Conservation (phyloP, 2,329 filamentous ascomycete genomes). For the Tolypocladium nubicola region DNA sequence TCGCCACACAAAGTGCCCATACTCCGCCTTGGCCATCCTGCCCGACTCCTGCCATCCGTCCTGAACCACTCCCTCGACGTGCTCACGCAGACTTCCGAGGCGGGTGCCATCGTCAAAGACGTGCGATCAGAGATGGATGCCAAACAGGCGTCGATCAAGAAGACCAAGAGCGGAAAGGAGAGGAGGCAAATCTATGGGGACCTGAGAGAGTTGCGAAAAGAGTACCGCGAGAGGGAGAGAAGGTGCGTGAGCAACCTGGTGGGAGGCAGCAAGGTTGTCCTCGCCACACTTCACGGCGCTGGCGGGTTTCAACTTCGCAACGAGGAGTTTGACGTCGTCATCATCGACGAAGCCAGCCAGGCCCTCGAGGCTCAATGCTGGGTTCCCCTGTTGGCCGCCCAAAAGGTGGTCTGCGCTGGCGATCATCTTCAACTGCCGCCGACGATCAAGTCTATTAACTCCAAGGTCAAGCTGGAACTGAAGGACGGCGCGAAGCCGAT, state of each 20-base stretch:
- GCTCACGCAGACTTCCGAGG: conserved; percentile 81
- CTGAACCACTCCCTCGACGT: conserved; percentile 85
- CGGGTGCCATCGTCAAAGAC: conserved; percentile 79
- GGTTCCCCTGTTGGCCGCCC: conserved; percentile 74
- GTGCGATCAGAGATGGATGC: conserved; percentile 87
- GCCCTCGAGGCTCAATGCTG: conserved; percentile 95
- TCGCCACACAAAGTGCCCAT: conserved; percentile 77
- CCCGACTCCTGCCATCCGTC: conserved; percentile 78
- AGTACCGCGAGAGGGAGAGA: conserved; percentile 76
- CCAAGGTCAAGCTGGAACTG: conserved; percentile 30
- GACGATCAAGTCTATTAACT: conserved; percentile 75
- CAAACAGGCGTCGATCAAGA: conserved; percentile 80
- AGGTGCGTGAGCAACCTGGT: conserved; percentile 72
- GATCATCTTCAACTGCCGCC: conserved; percentile 92
- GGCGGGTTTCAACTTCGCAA: conserved; percentile 74
- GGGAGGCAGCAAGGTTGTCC: conserved; percentile 69
- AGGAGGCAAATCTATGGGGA: conserved; percentile 74
- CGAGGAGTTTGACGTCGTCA: conserved; percentile 81
- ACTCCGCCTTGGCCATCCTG: conserved; percentile 84
- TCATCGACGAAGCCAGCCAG: conserved; percentile 94
- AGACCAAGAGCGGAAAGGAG: conserved; percentile 73
- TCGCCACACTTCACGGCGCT: conserved; percentile 86
- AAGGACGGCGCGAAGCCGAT: conserved; percentile 26
- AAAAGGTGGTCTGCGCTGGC: conserved; percentile 81
- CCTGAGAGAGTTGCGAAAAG: conserved; percentile 73